Conservation (phyloP, 305 asterid species). For the Fraxinus greggii region DNA sequence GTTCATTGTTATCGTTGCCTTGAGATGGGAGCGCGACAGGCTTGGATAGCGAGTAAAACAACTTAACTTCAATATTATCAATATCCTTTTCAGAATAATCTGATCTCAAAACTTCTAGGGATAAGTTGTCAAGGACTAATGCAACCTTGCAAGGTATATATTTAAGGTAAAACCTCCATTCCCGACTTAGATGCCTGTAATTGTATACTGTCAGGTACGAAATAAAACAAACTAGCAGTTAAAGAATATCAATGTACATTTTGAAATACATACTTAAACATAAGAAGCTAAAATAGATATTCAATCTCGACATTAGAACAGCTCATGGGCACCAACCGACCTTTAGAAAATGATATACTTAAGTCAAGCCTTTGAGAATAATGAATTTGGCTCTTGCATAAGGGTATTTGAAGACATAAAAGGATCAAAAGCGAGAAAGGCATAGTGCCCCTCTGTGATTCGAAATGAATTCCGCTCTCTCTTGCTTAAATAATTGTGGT, state of each 20-base stretch:
- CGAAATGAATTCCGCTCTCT: neutral
- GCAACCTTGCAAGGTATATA: constrained; percentile 70
- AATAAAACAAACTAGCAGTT: constrained; percentile 4
- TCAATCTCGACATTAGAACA: neutral
- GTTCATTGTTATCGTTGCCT: constrained; percentile 40
- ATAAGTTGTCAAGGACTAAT: constrained; percentile 45
- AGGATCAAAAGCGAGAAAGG: neutral
- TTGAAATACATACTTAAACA: neutral
- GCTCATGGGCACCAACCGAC: neutral
- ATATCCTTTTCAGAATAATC: constrained; percentile 32
- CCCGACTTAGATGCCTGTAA: constrained; percentile 67
- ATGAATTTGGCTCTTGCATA: neutral
- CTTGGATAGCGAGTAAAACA: constrained; percentile 52
- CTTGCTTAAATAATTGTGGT: neutral
- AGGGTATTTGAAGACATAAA: neutral
- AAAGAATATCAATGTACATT: neutral
- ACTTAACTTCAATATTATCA: constrained; percentile 41
- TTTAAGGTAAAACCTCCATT: constrained; percentile 54
- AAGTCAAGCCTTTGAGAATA: neutral
- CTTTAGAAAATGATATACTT: neutral
- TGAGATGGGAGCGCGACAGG: constrained; percentile 43
- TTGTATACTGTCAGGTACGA: constrained; percentile 15
- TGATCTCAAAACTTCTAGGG: constrained; percentile 39
- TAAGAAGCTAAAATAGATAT: neutral
- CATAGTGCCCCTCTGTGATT: neutral